Conservation (phyloP, 2,329 filamentous ascomycete genomes). For the Escovopsis sp. region DNA sequence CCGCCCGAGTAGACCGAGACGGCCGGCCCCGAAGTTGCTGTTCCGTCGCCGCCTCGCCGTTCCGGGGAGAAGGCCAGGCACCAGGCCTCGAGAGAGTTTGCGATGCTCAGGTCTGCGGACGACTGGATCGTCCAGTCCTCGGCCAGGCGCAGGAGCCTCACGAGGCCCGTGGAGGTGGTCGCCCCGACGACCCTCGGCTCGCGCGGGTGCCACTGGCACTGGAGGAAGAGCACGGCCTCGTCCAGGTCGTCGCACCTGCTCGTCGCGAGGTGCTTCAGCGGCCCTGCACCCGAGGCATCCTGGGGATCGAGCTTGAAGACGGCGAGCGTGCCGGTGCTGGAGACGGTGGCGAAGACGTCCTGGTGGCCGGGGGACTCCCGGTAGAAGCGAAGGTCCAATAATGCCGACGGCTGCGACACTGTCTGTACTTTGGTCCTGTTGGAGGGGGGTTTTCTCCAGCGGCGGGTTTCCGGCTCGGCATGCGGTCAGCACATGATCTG, state of each 20-base stretch:
- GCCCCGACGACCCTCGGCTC: constrained; percentile 43
- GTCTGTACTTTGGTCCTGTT: constrained; percentile 32
- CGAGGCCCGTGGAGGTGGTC: constrained; percentile 54
- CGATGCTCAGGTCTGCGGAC: constrained; percentile 22
- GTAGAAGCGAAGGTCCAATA: constrained; percentile 77
- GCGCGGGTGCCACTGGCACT: constrained; percentile 57
- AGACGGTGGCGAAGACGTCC: constrained; percentile 55
- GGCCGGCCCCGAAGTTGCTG: constrained; percentile 4
- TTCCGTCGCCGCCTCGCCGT: constrained; percentile 2
- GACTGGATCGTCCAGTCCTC: constrained; percentile 24
- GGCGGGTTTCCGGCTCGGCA: too few relatives aligned
- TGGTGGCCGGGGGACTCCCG: constrained; percentile 22
- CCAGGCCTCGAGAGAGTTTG: constrained; percentile 58
- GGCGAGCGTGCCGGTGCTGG: constrained; percentile 57
- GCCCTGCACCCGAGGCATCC: constrained; percentile 12
- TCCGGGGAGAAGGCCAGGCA: constrained; percentile 43
- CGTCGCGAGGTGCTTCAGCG: constrained; percentile 26
- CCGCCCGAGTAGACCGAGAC: constrained; percentile 52
- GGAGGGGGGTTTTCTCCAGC: not conserved
- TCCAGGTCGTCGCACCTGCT: constrained; percentile 35
- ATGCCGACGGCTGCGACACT: constrained; percentile 50
- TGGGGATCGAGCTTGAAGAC: constrained; percentile 42
- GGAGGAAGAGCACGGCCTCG: constrained; percentile 50
- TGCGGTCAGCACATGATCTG: not conserved
- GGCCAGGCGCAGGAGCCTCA: constrained; percentile 39